Evolutionary conservation across 208 protist species (phyloP), one percentile per base, ranked within the genome.

Genomic region (Wallacemonas sp.): DNA sequence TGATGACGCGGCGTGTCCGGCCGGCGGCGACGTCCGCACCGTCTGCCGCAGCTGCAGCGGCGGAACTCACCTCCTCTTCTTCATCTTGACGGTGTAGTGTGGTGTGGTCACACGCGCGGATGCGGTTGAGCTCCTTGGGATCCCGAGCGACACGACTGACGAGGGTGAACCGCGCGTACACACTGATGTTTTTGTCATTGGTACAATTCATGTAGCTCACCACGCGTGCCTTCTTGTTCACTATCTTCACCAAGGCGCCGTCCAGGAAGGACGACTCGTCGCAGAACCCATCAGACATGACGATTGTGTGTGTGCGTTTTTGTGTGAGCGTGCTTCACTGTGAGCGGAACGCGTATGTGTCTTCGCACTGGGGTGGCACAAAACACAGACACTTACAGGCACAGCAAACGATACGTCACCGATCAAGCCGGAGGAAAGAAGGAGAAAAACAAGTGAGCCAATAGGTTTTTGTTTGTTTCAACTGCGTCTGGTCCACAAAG

Each of bases 121-220:
- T 37, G 50, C 30, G 26, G 17, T 37, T 33, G 50, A 21, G 32
- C 13, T 57, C 30, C 6, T 13, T 19, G 3, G 30, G 30, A 8
- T 34, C 50, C 8, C 12, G 19, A 9, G n/a, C 4, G 17, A 13
- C 12, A 8, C 50, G 50, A 6, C n/a, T 38, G 26, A 6, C 13
- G 13, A 39, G 30, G 3, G 50, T 57, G 50, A 41, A 57, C 17
- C 13, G 4, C 13, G 50, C 50, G 50, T 21, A 21, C 0, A 57
- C 29, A 3, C 30, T 57, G 30, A 57, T 57, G 50, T 39, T 6
- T 4, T 13, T 30, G 30, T 33, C 30, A 13, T 34, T 19, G 29
- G 50, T 57, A 32, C 50, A 57, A 19, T 57, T 57, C 17, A 24
- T 34, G 50, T 57, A 57, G 50, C 50, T 57, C 30, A 57, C 15